Percentiles rank a stretch among this genome's conserved stretches.
phyloP scores from a whole-genome alignment of 352 stramenopile species.

The Pelagophyceae sp. region DNA sequence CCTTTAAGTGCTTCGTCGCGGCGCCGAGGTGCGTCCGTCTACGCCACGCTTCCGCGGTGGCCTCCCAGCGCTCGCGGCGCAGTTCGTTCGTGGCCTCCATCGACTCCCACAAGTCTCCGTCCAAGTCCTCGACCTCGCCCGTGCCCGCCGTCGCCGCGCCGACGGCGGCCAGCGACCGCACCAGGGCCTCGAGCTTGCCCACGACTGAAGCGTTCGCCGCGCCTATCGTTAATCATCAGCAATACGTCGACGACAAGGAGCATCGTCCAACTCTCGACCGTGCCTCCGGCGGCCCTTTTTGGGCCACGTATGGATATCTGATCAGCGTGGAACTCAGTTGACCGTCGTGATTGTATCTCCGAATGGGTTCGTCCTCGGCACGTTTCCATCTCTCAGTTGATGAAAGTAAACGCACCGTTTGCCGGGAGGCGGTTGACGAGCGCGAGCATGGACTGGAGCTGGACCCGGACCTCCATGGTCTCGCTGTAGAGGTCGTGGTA shows the following conservation, averaged over 20 bases:
- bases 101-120: not conserved
- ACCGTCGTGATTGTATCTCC: too few relatives aligned
- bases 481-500: not conserved
- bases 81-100: not conserved
- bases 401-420: too few relatives aligned
- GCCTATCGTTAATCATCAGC: too few relatives aligned
- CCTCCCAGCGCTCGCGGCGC: not conserved
- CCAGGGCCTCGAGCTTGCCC: not conserved
- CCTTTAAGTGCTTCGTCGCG: not conserved
- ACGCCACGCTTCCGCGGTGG: conserved; percentile 2
- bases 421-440: not conserved
- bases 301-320: too few relatives aligned
- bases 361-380: too few relatives aligned
- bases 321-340: too few relatives aligned
- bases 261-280: too few relatives aligned
- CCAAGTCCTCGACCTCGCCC: not conserved
- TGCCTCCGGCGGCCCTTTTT: too few relatives aligned
- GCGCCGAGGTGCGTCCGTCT: conserved; percentile 10
- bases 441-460: not conserved
- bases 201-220: not conserved
- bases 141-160: not conserved
- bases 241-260: too few relatives aligned
- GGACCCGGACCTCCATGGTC: not conserved
- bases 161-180: not conserved
- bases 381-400: too few relatives aligned